phyloP scores from a whole-genome alignment of 208 protist genomes.

The Jaenimonas drosophilae region DNA sequence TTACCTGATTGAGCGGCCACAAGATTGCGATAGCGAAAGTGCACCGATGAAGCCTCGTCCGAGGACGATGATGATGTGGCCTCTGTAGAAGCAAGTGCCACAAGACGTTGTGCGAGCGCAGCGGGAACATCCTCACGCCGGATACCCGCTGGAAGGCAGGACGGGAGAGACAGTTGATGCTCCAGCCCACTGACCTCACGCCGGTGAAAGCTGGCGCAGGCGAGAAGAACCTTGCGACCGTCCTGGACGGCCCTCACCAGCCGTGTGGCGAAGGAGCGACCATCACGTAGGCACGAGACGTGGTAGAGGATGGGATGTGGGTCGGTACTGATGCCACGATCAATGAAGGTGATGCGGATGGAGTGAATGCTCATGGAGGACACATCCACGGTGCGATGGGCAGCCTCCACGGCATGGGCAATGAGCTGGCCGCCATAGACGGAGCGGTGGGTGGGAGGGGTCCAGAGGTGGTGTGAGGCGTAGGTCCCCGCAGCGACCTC shows the following conservation, averaged over 20 bases:
- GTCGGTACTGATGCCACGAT: constrained; percentile 7
- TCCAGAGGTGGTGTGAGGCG: constrained; percentile 16
- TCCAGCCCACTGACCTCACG: constrained; percentile 8
- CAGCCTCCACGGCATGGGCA: constrained; percentile 25
- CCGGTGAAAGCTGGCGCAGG: constrained; percentile 23
- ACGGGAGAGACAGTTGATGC: constrained; percentile 14
- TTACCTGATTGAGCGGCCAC: too few relatives aligned
- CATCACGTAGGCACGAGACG: constrained; percentile 15
- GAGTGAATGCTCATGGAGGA: constrained; percentile 17
- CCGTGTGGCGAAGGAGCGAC: constrained; percentile 16
- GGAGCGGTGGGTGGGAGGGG: constrained; percentile 6
- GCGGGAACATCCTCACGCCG: too few relatives aligned
- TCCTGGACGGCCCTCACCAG: constrained; percentile 15
- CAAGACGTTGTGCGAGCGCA: constrained; percentile 2
- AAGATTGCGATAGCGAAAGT: constrained; percentile 9
- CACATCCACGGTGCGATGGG: constrained; percentile 17
- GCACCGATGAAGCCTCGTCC: background rate
- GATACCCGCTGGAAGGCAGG: too few relatives aligned
- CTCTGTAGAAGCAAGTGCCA: background rate
- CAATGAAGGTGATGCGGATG: constrained; percentile 32
- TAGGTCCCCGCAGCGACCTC: constrained; percentile 10
- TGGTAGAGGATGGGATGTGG: constrained; percentile 14
- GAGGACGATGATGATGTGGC: background rate
- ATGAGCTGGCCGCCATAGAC: constrained; percentile 45
- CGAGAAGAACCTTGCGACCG: constrained; percentile 7